These are phyloP conservation scores for Hansenula sp. DNA, from an alignment of 1,139 yeast species.

Conservation along the genomic window DNA sequence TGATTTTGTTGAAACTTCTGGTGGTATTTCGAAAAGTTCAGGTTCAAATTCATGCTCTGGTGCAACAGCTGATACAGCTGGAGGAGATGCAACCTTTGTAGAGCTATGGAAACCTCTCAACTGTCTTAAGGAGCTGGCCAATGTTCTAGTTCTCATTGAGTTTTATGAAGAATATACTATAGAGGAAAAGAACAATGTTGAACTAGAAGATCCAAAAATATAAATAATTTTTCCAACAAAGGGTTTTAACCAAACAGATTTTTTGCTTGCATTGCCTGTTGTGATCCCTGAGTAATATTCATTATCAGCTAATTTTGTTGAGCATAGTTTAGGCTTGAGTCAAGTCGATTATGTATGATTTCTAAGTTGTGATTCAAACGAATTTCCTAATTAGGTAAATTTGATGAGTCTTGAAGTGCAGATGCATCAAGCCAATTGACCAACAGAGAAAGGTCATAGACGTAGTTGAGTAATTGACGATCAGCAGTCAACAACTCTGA, in stretches of 20 bases:
- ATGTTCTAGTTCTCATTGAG: neutral
- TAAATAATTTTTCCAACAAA: too few species aligned
- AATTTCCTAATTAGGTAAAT: conserved; percentile 1
- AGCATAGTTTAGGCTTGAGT: neutral
- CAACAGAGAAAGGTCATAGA: neutral
- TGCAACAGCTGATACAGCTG: neutral
- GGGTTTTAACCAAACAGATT: too few species aligned
- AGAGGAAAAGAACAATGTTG: too few species aligned
- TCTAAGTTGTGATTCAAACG: neutral
- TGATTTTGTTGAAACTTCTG: conserved; percentile 1
- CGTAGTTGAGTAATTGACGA: neutral
- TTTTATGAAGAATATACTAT: too few species aligned
- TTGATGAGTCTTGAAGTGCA: conserved; percentile 1
- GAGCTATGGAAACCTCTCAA: neutral
- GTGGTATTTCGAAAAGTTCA: neutral
- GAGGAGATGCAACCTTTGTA: neutral
- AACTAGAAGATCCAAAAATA: too few species aligned
- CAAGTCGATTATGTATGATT: neutral
- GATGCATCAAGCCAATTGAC: neutral
- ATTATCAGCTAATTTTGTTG: too few species aligned
- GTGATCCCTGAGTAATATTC: too few species aligned
- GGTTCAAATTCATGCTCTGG: neutral
- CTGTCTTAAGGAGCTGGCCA: neutral
- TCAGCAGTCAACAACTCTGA: too few species aligned
- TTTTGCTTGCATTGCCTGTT: too few species aligned